Evolutionary conservation across 305 asterid genomes (phyloP).

Genomic region (Fraxinus paxiana): DNA sequence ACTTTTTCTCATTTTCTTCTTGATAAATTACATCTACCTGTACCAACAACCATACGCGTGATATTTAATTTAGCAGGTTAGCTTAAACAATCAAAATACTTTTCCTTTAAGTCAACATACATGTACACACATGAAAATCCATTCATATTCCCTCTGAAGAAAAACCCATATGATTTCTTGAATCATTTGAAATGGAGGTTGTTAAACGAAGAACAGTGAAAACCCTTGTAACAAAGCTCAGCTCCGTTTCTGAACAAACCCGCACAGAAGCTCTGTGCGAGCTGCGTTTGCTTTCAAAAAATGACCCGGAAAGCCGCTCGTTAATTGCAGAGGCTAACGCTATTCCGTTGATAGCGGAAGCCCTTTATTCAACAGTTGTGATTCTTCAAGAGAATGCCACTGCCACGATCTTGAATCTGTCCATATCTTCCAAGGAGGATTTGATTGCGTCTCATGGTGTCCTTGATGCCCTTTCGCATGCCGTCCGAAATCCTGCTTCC

Average conservation of each 20-base stretch:
- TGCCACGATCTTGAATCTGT: conserved; percentile 75
- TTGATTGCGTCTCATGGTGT: conserved; percentile 67
- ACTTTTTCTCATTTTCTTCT: neutral
- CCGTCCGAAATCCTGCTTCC: conserved; percentile 69
- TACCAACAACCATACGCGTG: conserved; percentile 19
- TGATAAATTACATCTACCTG: neutral
- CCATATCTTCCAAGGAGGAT: conserved; percentile 66
- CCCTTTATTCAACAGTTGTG: conserved; percentile 59
- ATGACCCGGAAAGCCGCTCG: conserved; percentile 65
- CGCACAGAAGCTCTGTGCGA: conserved; percentile 77
- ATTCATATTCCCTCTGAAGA: neutral
- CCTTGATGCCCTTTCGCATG: conserved; percentile 89
- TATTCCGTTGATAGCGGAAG: conserved; percentile 62
- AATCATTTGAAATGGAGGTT: conserved; percentile 48
- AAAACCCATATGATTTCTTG: conserved; percentile 16
- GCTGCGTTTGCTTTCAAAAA: conserved; percentile 72
- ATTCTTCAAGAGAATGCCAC: conserved; percentile 80
- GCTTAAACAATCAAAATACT: neutral
- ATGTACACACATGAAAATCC: neutral
- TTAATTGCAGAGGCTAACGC: conserved; percentile 71
- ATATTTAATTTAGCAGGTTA: neutral
- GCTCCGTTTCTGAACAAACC: conserved; percentile 81
- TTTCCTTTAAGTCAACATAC: conserved; percentile 25
- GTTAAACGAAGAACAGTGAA: conserved; percentile 60
- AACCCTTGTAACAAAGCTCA: conserved; percentile 58